Conservation (phyloP, 441 rosid genomes). For the Rhodomyrtus psidioides region DNA sequence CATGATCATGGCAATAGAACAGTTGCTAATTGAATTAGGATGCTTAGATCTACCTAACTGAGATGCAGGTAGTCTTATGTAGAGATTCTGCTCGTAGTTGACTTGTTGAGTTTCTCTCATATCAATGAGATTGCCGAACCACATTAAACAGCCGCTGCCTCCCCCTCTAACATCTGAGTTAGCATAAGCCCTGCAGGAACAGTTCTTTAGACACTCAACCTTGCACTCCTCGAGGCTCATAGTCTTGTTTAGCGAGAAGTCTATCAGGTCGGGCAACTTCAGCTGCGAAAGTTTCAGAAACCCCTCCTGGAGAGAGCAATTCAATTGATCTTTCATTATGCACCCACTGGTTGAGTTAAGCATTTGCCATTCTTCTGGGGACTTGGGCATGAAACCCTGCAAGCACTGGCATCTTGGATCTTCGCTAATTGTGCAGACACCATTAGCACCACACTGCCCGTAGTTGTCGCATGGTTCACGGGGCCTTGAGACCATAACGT, state of each 20-base stretch:
- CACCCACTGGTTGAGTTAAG: neutral
- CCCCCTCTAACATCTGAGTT: neutral
- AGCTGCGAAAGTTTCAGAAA: neutral
- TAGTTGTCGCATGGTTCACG: neutral
- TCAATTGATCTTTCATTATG: neutral
- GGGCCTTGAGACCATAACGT: neutral
- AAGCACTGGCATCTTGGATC: neutral
- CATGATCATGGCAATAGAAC: neutral
- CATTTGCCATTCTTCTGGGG: neutral
- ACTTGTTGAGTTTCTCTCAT: neutral
- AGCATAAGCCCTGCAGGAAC: constrained; percentile 6
- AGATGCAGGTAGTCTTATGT: neutral
- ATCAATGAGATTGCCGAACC: constrained; percentile 1
- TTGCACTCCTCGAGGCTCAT: constrained; percentile 5
- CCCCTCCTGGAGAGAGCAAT: neutral
- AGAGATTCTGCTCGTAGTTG: neutral
- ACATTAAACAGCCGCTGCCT: constrained; percentile 2
- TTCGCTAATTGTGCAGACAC: neutral
- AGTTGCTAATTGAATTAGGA: neutral
- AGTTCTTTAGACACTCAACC: neutral
- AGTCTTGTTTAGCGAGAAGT: neutral
- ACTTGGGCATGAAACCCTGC: neutral
- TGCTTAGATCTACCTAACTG: neutral
- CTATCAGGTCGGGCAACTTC: neutral
- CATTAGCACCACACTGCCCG: constrained; percentile 1